A percentile compares a stretch with the other conserved stretches of the same genome.
phyloP scores from a whole-genome alignment of 2,329 filamentous ascomycete genomes.

The Talaromyces sp. region DNA sequence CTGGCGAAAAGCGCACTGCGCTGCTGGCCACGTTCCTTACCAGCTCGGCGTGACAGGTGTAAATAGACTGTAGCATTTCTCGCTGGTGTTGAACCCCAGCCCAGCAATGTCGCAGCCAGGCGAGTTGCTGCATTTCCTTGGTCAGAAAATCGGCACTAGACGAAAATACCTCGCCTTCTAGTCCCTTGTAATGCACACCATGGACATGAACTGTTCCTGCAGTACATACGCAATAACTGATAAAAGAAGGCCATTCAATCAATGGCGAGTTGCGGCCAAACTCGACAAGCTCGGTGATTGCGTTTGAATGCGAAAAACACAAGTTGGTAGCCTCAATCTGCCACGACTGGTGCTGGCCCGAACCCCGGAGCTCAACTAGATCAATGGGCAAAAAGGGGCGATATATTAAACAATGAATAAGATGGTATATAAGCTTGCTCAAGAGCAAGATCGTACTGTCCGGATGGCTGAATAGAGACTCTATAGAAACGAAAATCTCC shows the following conservation, averaged over 20 bases:
- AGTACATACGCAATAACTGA: conserved; percentile 81
- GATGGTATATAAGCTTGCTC: conserved; percentile 81
- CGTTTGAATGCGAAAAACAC: conserved; percentile 82
- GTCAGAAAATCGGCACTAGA: conserved; percentile 66
- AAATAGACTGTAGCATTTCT: conserved; percentile 72
- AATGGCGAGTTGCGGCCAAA: conserved; percentile 68
- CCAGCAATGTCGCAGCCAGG: conserved; percentile 71
- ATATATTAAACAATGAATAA: conserved; percentile 82
- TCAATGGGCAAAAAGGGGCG: conserved; percentile 83
- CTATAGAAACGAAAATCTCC: conserved; percentile 71
- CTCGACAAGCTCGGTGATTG: conserved; percentile 77
- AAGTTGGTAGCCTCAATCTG: conserved; percentile 87
- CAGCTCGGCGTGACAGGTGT: conserved; percentile 73
- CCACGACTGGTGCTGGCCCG: conserved; percentile 84
- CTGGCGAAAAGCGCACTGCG: conserved; percentile 68
- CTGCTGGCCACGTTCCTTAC: conserved; percentile 66
- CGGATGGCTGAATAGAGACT: conserved; percentile 68
- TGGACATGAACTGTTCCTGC: conserved; percentile 86
- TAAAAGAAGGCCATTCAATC: conserved; percentile 81
- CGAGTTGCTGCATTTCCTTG: conserved; percentile 73
- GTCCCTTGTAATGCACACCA: conserved; percentile 69
- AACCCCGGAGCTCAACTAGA: conserved; percentile 71
- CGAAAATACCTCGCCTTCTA: conserved; percentile 61
- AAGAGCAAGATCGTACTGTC: conserved; percentile 76
- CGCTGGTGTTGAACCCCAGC: conserved; percentile 74